Evolutionary conservation across 148 eudicot species (phyloP).

Genomic region (Camellia japonica): DNA sequence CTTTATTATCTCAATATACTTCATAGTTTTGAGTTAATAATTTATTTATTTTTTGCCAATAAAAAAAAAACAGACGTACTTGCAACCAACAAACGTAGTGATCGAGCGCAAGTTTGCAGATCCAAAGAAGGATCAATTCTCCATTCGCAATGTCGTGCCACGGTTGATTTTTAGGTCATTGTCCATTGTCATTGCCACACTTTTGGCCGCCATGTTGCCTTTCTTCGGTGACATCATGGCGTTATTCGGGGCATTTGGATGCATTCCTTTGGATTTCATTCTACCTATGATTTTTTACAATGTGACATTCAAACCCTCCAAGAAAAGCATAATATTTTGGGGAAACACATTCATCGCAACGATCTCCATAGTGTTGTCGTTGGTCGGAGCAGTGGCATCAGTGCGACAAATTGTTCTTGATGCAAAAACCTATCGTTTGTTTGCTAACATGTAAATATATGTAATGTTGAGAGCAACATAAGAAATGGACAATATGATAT

Average conservation of each 20-base stretch:
- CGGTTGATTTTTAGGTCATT: conserved; percentile 55
- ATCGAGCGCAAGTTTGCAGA: conserved; percentile 52
- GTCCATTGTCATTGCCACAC: conserved; percentile 45
- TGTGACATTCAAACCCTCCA: conserved; percentile 62
- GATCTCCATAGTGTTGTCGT: conserved; percentile 41
- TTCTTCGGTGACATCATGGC: conserved; percentile 85
- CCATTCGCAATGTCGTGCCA: conserved; percentile 50
- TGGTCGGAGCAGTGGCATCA: conserved; percentile 57
- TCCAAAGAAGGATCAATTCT: conserved; percentile 42
- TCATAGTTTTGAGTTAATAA: too few species aligned
- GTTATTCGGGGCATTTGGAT: conserved; percentile 66
- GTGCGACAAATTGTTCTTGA: conserved; percentile 68
- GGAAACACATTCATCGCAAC: conserved; percentile 39
- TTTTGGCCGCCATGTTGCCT: conserved; percentile 72
- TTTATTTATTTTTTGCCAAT: too few species aligned
- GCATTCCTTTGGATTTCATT: conserved; percentile 74
- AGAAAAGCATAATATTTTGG: conserved; percentile 48
- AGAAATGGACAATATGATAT: too few species aligned
- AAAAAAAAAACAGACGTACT: conserved; percentile 39
- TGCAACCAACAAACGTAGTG: conserved; percentile 69
- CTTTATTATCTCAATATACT: too few species aligned
- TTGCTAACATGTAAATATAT: conserved; percentile 46
- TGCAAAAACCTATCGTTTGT: conserved; percentile 48
- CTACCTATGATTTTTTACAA: conserved; percentile 75
- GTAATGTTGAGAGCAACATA: too few species aligned